Base-by-base conservation (phyloP, 179 eudicot species). In the Silene coronaria region DNA sequence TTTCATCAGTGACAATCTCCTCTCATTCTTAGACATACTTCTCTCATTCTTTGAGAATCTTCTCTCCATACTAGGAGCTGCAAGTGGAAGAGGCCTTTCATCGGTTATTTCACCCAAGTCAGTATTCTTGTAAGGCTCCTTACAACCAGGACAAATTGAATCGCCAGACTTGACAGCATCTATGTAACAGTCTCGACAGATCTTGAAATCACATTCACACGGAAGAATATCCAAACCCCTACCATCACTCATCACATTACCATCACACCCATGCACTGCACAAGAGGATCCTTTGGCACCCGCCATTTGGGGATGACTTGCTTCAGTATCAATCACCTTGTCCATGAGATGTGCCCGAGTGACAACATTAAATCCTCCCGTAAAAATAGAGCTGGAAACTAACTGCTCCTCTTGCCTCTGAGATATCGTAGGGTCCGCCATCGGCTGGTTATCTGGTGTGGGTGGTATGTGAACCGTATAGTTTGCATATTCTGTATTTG, bases 331-430 rank as follows among this genome's bases (percentile, higher is more conserved):
- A 38, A 79, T 87, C 66, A 89, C 98, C 87, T 90, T 89, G 75
- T 92, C 96, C 97, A 92, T 89, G 46, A 90, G 87, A 79, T 92
- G 96, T 61, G 96, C 97, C 66, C 93, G 85, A 0, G 96, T 92
- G 4, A 82, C 85, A 76, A 87, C 87, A 73, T 92, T 92, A 51
- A 86, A 92, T 19, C 97, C 94, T 23, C 97, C 97, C 0, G 94
- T 88, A 73, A 92, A 92, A 60, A 92, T 83, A 4, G 96, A 92
- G 79, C 68, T 91, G 2, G 97, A 90, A 9, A 92, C 96, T 70
- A 88, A 88, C 21, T 90, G 93, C 63, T 90, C 97, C 79, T 92
- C 96, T n/a, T 88, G 96, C 76, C 88, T 87, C 75, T 89, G 92
- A 0, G 96, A 83, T 55, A 91, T 84, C 0, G 96, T 81, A 24